Evolutionary conservation across 2,329 filamentous ascomycete genomes (phyloP).

Genomic region (Colletotrichum filicis): DNA sequence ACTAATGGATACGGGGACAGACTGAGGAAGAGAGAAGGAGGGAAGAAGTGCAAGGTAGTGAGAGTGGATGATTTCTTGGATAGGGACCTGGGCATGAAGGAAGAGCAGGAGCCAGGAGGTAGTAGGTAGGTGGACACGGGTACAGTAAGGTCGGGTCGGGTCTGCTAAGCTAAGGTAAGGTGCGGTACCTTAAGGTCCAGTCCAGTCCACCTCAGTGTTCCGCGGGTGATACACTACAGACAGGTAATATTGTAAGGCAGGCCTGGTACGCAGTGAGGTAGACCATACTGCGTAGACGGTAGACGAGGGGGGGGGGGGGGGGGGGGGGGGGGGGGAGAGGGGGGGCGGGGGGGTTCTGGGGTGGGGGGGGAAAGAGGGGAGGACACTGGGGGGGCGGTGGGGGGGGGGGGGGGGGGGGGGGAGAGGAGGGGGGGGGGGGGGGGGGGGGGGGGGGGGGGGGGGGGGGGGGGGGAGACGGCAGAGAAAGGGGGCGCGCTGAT

Average conservation of each 20-base stretch:
- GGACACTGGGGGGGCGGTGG: too few species aligned
- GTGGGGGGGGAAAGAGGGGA: too few species aligned
- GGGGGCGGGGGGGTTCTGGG: too few species aligned
- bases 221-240: neutral
- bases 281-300: neutral
- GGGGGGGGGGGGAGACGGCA: neutral
- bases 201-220: neutral
- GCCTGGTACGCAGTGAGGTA: conserved; percentile 13
- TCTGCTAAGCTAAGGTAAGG: neutral
- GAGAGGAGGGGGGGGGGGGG: too few species aligned
- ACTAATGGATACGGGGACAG: conserved; percentile 29
- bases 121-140: conserved; percentile 24
- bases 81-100: conserved; percentile 22
- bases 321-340: too few species aligned
- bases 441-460: too few species aligned
- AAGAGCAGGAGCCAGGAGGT: conserved; percentile 4
- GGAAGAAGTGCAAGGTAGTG: conserved; percentile 38
- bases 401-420: too few species aligned
- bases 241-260: neutral
- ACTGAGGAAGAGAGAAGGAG: conserved; percentile 17
- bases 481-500: conserved; percentile 14
- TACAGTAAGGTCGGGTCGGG: conserved; percentile 2
- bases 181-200: neutral
- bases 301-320: neutral
- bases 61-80: conserved; percentile 28